These are phyloP conservation scores for Trypanosomatidae sp. DNA, from an alignment of 208 protist species.

Conservation along the genomic window DNA sequence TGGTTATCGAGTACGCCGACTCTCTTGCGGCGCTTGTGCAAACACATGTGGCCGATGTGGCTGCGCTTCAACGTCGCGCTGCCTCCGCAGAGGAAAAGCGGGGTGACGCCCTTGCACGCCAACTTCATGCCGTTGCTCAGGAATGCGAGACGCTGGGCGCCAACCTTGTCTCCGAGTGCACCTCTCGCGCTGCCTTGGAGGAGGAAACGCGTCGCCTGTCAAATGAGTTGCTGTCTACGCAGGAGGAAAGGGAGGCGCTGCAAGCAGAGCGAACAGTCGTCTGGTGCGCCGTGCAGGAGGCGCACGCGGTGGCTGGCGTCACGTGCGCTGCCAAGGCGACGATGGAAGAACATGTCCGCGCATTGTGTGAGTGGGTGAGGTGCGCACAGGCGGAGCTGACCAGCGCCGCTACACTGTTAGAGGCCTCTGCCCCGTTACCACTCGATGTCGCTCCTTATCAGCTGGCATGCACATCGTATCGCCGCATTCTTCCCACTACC, in stretches of 20 bases:
- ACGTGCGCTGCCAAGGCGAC: slow-evolving; percentile 4
- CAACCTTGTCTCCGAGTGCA: slow-evolving; percentile 9
- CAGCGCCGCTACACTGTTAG: background rate
- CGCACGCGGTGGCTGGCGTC: background rate
- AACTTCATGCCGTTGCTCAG: slow-evolving; percentile 5
- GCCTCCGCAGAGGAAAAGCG: slow-evolving; percentile 1
- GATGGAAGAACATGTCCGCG: slow-evolving; percentile 17
- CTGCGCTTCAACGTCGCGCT: slow-evolving; percentile 10
- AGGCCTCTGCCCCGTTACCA: background rate
- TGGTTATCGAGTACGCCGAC: slow-evolving; percentile 10
- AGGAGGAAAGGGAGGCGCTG: slow-evolving; percentile 10
- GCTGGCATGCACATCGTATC: slow-evolving; percentile 20
- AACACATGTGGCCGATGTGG: background rate
- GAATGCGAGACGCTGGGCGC: slow-evolving; percentile 1
- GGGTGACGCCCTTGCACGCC: background rate
- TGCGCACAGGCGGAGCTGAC: slow-evolving; percentile 3
- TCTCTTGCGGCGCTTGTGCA: slow-evolving; percentile 12
- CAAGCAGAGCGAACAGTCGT: slow-evolving; percentile 13
- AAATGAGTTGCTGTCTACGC: slow-evolving; percentile 6
- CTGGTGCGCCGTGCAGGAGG: slow-evolving; percentile 7
- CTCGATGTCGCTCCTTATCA: background rate
- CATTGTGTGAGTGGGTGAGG: slow-evolving; percentile 11
- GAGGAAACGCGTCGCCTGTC: slow-evolving; percentile 5
- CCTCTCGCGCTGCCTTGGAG: slow-evolving; percentile 9
- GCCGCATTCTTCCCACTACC: slow-evolving; percentile 31